Base-by-base conservation (phyloP, 2,329 filamentous ascomycete species). In the Gaeumannomyces tritici region DNA sequence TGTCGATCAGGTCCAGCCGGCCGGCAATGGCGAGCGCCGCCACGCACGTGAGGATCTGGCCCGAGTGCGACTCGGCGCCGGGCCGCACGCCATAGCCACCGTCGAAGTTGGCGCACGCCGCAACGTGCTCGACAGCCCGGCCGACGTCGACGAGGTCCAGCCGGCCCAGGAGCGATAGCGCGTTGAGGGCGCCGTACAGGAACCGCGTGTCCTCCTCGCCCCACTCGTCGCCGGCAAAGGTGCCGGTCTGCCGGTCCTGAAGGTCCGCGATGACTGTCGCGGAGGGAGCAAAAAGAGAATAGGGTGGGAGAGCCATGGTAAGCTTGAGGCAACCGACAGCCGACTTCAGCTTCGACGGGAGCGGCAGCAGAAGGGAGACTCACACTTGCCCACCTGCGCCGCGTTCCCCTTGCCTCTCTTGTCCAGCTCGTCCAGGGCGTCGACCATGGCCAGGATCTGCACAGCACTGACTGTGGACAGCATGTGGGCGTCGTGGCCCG, bases 181-280 rank as follows among this genome's bases (percentile, higher is more conserved):
- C 91, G 72, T 96, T 96, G 62, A 99, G 80, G 9, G 91, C 92
- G 47, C 89, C 89, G 72, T 96, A 98, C 13, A 99, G 81, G 72
- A 99, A 99, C 28, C 95, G 87, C 0, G 95, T 98, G 75, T 99
- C 95, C 66, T 89, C 88, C 74, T 99, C 95, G 35, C 95, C 95
- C 93, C 93, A 99, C 74, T 96, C 89, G 71, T 99, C 95, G 60
- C 95, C 95, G 62, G 89, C 86, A 74, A 99, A 98, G 0, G 90
- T 95, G 64, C 95, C 95, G 4, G 89, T 91, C 62, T 89, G 80
- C 26, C 78, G 80, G 72, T 96, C 89, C 71, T 99, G 95, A 61
- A 97, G 82, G 65, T 79, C 79, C 65, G 93, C 89, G 69, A 98
- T 92, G 76, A 88, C 91, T 86, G 69, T 60, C 60, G 28, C 47